Evolutionary conservation across 2,329 filamentous ascomycete genomes (phyloP).

Genomic region (Phialemonium atrogriseum): DNA sequence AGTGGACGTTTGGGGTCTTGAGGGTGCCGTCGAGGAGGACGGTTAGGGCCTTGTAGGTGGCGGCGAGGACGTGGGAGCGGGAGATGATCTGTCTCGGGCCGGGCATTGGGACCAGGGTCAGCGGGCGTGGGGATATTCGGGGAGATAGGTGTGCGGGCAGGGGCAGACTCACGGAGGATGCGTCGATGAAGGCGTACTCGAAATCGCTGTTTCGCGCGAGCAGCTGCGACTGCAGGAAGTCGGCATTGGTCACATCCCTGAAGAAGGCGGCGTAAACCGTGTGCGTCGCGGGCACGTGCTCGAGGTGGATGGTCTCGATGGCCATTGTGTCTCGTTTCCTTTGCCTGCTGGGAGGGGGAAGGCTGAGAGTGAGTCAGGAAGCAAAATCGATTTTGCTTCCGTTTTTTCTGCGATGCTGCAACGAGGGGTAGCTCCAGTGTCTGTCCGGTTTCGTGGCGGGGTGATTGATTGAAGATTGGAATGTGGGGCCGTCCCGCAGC

Average conservation of each 20-base stretch:
- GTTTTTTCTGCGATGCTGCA: too few species aligned
- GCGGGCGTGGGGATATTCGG: too few species aligned
- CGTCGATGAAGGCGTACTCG: conserved; percentile 92
- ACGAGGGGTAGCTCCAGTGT: too few species aligned
- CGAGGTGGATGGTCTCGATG: conserved; percentile 61
- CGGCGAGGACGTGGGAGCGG: conserved; percentile 62
- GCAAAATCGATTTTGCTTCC: too few species aligned
- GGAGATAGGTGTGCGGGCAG: too few species aligned
- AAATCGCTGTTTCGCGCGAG: conserved; percentile 76
- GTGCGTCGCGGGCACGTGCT: conserved; percentile 64
- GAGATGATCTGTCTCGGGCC: too few species aligned
- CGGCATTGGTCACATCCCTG: conserved; percentile 65
- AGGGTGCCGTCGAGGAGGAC: conserved; percentile 52
- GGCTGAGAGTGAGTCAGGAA: neutral
- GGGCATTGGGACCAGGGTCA: too few species aligned
- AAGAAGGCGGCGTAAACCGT: conserved; percentile 70
- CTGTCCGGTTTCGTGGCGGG: too few species aligned
- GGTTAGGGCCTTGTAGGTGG: conserved; percentile 69
- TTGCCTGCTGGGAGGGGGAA: neutral
- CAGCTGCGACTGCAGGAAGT: conserved; percentile 73
- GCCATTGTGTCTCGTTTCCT: conserved; percentile 9
- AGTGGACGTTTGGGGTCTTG: conserved; percentile 79
- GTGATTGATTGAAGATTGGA: too few species aligned
- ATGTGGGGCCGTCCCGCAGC: too few species aligned
- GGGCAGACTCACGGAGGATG: conserved; percentile 65